Percentiles rank a stretch among this genome's conserved stretches.
Evolutionary conservation across 805 yeast genomes (phyloP).

Genomic region (Schizosaccharomyces cryophilus): DNA sequence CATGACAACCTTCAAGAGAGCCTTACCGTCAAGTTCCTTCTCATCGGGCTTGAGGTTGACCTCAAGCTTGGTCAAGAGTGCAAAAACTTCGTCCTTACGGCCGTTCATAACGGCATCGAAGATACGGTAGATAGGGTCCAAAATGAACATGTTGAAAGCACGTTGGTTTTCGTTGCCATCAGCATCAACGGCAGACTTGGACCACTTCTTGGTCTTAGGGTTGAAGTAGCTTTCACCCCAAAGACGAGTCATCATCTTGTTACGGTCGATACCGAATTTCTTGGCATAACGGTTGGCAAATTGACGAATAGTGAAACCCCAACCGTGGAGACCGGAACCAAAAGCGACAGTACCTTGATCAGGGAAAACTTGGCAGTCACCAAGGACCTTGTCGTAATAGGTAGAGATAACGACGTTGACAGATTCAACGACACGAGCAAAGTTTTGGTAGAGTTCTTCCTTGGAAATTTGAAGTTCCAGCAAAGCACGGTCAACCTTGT

Average conservation of each 20-base stretch:
- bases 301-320: conserved; percentile 99
- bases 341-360: conserved; percentile 97
- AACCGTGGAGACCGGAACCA: conserved; percentile 99
- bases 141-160: conserved; percentile 97
- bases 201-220: conserved; percentile 99
- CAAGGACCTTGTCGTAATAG: conserved; percentile 68
- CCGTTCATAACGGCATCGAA: conserved; percentile 95
- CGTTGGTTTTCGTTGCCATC: conserved; percentile 89
- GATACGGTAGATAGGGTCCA: conserved; percentile 97
- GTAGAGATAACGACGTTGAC: conserved; percentile 95
- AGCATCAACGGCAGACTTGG: conserved; percentile 72
- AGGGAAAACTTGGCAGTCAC: conserved; percentile 98
- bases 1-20: conserved; percentile 93
- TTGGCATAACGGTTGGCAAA: conserved; percentile 93
- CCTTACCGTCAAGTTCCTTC: conserved; percentile 96
- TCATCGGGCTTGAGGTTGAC: conserved; percentile 84
- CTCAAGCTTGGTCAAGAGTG: conserved; percentile 79
- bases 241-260: conserved; percentile 95
- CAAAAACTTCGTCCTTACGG: conserved; percentile 91
- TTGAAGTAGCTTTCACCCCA: conserved; percentile 99
- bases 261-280: conserved; percentile 97
- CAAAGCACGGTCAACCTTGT: conserved; percentile 99
- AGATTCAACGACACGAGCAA: conserved; percentile 96
- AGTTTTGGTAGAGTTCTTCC: conserved; percentile 96
- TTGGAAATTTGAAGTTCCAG: conserved; percentile 95